Base-by-base conservation (phyloP, 371 early-diverging fungal species). In the Zychaea mexicana region DNA sequence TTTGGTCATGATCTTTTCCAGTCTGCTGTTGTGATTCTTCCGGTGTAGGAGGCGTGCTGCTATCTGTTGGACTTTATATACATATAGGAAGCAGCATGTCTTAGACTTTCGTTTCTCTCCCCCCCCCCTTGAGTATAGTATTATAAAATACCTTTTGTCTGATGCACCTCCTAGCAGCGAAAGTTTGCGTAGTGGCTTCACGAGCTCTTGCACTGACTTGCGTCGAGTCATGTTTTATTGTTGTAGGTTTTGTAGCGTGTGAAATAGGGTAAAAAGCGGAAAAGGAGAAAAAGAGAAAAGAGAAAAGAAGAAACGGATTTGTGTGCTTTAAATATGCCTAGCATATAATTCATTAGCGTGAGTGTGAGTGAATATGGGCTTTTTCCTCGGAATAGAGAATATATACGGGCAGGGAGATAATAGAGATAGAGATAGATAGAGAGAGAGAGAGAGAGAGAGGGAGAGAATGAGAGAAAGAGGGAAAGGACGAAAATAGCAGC, bases 161-260 rank as follows among this genome's bases (percentile, higher is more conserved):
- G 21, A 27, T 26, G 30, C 52, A 8, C 49, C 27, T 7, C 33
- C 38, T 26, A 78, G 58, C 21, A 75, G 36, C 12, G 71, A 68
- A 5, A 79, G 57, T 55, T 69, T 76, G 27, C 73, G 58, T 26
- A 78, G 61, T 2, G 78, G 78, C 24, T 70, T 76, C 2, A 79
- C 74, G 7, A 79, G 61, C 32, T 70, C 64, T 32, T 78, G 70
- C 1, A 78, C 71, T 38, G 75, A 72, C 57, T 71, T 77, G 67
- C 69, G 66, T 31, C 66, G 69, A 42, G 68, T 67, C 73, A 76
- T 79, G 61, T 21, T 38, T 24, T 46, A 58, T 30, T 57, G 9
- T 15, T 22, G 42, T 60, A 27, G 10, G 5, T 57, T 19, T 55
- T 12, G 15, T 27, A 33, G 66, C 22, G 49, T 58, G 24, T 58